These are phyloP conservation scores for Suillus bovinus DNA, from an alignment of 768 basidiomycete genomes.

Conservation along the genomic window DNA sequence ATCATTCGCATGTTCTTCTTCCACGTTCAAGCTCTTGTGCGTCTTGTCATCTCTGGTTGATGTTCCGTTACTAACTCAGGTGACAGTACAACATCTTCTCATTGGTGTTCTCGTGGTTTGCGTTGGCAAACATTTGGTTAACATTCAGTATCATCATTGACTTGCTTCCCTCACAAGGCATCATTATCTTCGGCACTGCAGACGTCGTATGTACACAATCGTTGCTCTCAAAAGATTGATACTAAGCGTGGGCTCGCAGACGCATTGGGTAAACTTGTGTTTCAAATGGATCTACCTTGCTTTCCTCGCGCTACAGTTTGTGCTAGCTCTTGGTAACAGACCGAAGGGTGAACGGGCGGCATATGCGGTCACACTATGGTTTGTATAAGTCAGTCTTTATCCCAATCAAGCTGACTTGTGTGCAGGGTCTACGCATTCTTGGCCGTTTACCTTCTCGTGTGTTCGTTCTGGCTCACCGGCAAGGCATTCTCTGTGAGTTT, in stretches of 20 bases:
- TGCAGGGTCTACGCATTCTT: slow-evolving; percentile 83
- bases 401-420: slow-evolving; percentile 11
- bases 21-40: slow-evolving; percentile 86
- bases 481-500: slow-evolving; percentile 69
- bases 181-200: slow-evolving; percentile 71
- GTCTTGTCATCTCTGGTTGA: slow-evolving; percentile 29
- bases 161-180: slow-evolving; percentile 58
- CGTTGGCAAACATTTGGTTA: slow-evolving; percentile 89
- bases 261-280: slow-evolving; percentile 82
- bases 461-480: slow-evolving; percentile 83
- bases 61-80: slow-evolving; percentile 5
- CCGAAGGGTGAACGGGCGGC: slow-evolving; percentile 85
- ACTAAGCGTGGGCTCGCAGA: slow-evolving; percentile 43
- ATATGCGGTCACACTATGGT: slow-evolving; percentile 75
- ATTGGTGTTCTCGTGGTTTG: slow-evolving; percentile 91
- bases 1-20: slow-evolving; percentile 95
- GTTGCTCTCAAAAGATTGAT: background rate
- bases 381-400: background rate
- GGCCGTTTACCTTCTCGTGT: slow-evolving; percentile 80
- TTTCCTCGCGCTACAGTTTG: slow-evolving; percentile 81
- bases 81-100: slow-evolving; percentile 82
- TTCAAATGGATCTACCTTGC: slow-evolving; percentile 88
- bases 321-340: slow-evolving; percentile 75
- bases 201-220: slow-evolving; percentile 54
- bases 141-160: slow-evolving; percentile 97